phyloP scores from a whole-genome alignment of 148 eudicot genomes.

The Vaccinium corymbosum region DNA sequence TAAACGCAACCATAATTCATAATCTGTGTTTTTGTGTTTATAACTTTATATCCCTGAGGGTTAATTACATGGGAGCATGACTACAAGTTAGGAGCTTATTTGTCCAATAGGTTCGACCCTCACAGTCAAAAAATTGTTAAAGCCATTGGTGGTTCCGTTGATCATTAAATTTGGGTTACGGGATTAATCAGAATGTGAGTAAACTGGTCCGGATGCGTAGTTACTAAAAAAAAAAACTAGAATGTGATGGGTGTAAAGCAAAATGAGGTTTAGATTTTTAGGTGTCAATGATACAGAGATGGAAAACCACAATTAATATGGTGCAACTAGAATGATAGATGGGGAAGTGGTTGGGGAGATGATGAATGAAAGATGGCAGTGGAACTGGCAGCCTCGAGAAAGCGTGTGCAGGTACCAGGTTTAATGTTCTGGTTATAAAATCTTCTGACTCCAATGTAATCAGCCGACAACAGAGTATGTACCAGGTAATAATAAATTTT shows the following conservation, averaged over 20 bases:
- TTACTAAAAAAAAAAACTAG: neutral
- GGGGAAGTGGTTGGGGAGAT: conserved; percentile 4
- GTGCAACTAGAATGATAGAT: neutral
- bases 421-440: neutral
- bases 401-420: neutral
- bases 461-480: too few relatives aligned
- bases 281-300: neutral
- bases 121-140: neutral
- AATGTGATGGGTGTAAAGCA: neutral
- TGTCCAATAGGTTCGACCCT: neutral
- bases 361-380: neutral
- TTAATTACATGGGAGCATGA: neutral
- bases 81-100: too few relatives aligned
- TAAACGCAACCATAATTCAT: neutral
- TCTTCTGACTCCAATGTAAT: too few relatives aligned
- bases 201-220: neutral
- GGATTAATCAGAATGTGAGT: neutral
- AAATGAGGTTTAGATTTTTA: neutral
- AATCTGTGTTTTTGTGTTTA: neutral
- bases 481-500: too few relatives aligned
- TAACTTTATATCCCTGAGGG: neutral
- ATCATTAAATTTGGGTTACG: neutral
- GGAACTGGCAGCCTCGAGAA: neutral
- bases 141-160: neutral
- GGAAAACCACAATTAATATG: neutral